Evolutionary conservation across 495 filamentous ascomycete species (phyloP).

Genomic region (Xylaria telfairii): DNA sequence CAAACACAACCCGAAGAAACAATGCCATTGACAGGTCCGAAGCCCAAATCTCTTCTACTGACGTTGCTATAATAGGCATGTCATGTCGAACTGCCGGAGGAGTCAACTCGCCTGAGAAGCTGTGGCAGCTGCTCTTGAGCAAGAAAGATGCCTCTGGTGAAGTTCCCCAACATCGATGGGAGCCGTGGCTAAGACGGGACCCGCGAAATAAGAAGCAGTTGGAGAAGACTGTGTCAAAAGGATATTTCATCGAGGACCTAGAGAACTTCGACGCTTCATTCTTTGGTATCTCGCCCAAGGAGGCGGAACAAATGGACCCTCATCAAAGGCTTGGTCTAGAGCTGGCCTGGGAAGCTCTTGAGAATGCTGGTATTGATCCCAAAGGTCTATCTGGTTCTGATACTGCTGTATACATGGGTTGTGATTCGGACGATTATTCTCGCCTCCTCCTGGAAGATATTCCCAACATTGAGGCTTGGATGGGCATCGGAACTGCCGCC

Average conservation of each 20-base stretch:
- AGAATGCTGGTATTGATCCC: slow-evolving; percentile 51
- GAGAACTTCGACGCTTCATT: slow-evolving; percentile 41
- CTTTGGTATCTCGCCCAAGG: slow-evolving; percentile 33
- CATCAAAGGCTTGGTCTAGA: slow-evolving; percentile 58
- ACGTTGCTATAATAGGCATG: slow-evolving; percentile 40
- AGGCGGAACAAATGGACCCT: slow-evolving; percentile 43
- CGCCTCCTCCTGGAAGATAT: slow-evolving; percentile 42
- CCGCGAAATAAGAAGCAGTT: slow-evolving; percentile 37
- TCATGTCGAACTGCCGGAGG: slow-evolving; percentile 42
- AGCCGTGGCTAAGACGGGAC: slow-evolving; percentile 41
- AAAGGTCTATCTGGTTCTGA: slow-evolving; percentile 37
- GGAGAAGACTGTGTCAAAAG: slow-evolving; percentile 26
- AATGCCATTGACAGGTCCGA: neutral
- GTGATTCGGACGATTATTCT: slow-evolving; percentile 43
- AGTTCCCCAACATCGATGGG: slow-evolving; percentile 35
- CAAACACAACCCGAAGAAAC: neutral
- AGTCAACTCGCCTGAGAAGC: slow-evolving; percentile 37
- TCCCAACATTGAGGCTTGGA: slow-evolving; percentile 40
- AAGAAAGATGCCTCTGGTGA: slow-evolving; percentile 40
- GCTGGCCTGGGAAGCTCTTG: slow-evolving; percentile 61
- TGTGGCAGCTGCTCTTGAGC: slow-evolving; percentile 41
- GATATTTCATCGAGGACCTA: slow-evolving; percentile 44
- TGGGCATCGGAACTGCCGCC: slow-evolving; percentile 42
- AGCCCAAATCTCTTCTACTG: neutral
- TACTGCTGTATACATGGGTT: slow-evolving; percentile 44